phyloP scores from a whole-genome alignment of 495 filamentous ascomycete genomes.

The Aspergillus steynii region DNA sequence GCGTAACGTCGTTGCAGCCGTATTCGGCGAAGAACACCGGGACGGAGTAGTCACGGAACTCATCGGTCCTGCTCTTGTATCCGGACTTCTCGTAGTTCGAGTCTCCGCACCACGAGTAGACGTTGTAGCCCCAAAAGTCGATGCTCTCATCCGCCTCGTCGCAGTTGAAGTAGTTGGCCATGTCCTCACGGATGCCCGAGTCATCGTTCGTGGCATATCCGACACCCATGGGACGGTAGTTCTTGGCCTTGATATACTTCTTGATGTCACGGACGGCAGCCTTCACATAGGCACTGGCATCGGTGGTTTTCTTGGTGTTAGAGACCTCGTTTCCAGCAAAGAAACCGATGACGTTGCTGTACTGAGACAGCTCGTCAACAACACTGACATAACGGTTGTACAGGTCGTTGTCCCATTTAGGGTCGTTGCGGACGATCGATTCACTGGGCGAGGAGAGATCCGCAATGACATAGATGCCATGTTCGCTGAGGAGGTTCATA shows the following conservation, averaged over 20 bases:
- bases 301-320: slow-evolving; percentile 76
- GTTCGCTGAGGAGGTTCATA: slow-evolving; percentile 76
- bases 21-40: slow-evolving; percentile 97
- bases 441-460: slow-evolving; percentile 78
- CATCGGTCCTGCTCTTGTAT: slow-evolving; percentile 71
- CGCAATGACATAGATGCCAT: slow-evolving; percentile 89
- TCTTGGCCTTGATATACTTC: slow-evolving; percentile 76
- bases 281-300: slow-evolving; percentile 87
- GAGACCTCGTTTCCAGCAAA: slow-evolving; percentile 96
- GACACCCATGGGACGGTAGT: slow-evolving; percentile 76
- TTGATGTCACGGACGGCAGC: slow-evolving; percentile 93
- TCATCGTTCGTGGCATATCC: slow-evolving; percentile 95
- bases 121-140: slow-evolving; percentile 98
- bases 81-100: slow-evolving; percentile 69
- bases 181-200: slow-evolving; percentile 66
- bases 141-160: slow-evolving; percentile 63
- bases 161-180: slow-evolving; percentile 92
- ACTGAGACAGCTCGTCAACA: slow-evolving; percentile 72
- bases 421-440: slow-evolving; percentile 80
- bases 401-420: slow-evolving; percentile 72
- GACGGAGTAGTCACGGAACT: slow-evolving; percentile 81
- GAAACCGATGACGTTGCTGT: slow-evolving; percentile 87
- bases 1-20: slow-evolving; percentile 79
- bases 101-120: slow-evolving; percentile 94
- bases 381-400: slow-evolving; percentile 78